A percentile compares a stretch with the other conserved stretches of the same genome.
Evolutionary conservation across 2,329 filamentous ascomycete species (phyloP).

Genomic region (Alternaria postmessia): DNA sequence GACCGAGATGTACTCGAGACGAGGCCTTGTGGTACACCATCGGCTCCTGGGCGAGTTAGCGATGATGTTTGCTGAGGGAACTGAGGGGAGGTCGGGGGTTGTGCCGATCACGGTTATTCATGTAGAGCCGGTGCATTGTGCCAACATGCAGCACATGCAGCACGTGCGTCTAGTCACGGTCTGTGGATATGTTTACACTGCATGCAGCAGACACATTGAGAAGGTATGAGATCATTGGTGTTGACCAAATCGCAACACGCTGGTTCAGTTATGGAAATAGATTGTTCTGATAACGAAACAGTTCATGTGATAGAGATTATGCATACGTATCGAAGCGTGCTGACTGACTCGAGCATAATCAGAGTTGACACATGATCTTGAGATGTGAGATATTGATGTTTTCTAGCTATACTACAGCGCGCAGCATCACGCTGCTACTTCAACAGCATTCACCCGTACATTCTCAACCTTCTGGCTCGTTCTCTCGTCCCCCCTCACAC

Average conservation of each 20-base stretch:
- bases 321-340: neutral
- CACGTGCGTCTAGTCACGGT: neutral
- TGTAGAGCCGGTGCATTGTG: neutral
- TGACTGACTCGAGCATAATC: too few species aligned
- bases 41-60: neutral
- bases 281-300: neutral
- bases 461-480: neutral
- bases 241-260: neutral
- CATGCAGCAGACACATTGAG: neutral
- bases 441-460: neutral
- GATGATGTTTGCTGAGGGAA: neutral
- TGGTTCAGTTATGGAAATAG: neutral
- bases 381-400: rapidly evolving
- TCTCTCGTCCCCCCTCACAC: neutral
- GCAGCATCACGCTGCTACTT: neutral
- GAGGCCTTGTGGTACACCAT: neutral
- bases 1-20: neutral
- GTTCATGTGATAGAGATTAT: neutral
- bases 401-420: neutral
- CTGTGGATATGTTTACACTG: neutral
- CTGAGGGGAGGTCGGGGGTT: neutral
- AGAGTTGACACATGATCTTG: rapidly evolving
- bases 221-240: neutral
- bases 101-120: constrained; percentile 1
- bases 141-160: neutral